phyloP scores from a whole-genome alignment of 2,329 filamentous ascomycete species.

The Chaetomiaceae sp. region DNA sequence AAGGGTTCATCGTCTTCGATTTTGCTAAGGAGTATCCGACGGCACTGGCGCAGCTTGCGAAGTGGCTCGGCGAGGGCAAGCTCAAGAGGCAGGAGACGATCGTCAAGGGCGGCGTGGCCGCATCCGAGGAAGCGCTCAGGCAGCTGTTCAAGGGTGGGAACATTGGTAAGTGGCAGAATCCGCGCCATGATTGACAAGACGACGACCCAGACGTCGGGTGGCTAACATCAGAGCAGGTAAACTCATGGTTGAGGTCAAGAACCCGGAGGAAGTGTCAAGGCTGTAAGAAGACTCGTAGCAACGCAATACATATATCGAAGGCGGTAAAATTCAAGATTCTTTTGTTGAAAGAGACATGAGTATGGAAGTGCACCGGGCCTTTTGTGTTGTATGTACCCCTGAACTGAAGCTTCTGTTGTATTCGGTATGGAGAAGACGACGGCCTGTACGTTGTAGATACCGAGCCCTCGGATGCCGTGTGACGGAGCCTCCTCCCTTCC shows the following conservation, averaged over 20 bases:
- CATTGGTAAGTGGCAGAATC: constrained; percentile 45
- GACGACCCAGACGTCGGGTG: not conserved
- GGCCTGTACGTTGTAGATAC: too few species aligned
- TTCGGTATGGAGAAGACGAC: too few species aligned
- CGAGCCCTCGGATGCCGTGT: too few species aligned
- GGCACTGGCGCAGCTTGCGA: constrained; percentile 57
- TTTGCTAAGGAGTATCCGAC: constrained; percentile 53
- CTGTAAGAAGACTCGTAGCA: constrained; percentile 8
- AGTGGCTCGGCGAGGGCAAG: constrained; percentile 69
- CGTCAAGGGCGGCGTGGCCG: constrained; percentile 61
- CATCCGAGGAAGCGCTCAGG: constrained; percentile 59
- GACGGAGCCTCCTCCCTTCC: too few species aligned
- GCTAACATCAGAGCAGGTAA: constrained; percentile 21
- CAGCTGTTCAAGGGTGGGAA: constrained; percentile 66
- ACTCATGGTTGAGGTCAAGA: constrained; percentile 28
- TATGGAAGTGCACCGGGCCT: too few species aligned
- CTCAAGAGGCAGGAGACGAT: constrained; percentile 68
- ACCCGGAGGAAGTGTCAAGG: constrained; percentile 16
- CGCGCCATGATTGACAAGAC: too few species aligned
- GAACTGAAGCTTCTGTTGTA: too few species aligned
- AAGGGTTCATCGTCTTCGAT: constrained; percentile 72
- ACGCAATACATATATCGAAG: too few species aligned
- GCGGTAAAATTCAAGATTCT: too few species aligned
- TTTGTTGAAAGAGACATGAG: too few species aligned
- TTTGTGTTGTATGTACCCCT: too few species aligned